Evolutionary conservation across 73 alveolate genomes (phyloP), one percentile per base, ranked within the genome.

Genomic region (Paramecium octaurelia): DNA sequence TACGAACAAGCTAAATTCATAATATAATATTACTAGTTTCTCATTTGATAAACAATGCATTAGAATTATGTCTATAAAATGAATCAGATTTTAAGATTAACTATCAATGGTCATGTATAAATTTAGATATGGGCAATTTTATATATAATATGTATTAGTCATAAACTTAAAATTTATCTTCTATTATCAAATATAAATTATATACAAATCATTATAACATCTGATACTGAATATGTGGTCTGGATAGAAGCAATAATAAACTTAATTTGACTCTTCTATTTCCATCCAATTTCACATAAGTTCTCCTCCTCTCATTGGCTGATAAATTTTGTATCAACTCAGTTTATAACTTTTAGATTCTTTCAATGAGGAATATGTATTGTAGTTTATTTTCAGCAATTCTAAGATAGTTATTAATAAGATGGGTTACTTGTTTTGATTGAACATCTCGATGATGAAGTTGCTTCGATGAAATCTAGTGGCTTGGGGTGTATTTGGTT

Each of bases 171-270:
- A 54, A 54, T 18, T 54, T 54, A 20, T 54, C 69, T 18, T 54
- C 87, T 73, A 73, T 73, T 35, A 73, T 73, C 87, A 73, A 29
- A 73, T 29, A 73, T 73, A 73, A 18, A 54, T 54, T 54, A 54
- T 54, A 20, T 73, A 73, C 59, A 43, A 80, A 80, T 80, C 75
- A 80, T 20, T 31, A 80, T 80, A 42, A 8, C 42, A 80, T 44
- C 29, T 18, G 4, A 80, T 42, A 44, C 11, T 40, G 48, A 43
- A 64, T 80, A 34, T 23, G 31, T 42, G 34, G 34, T 54, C 31
- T 54, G 31, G 69, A 54, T 54, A 54, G 14, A n/a, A 75, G 34
- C n/a, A 75, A 40, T 16, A 75, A 75, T 34, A 75, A 18, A 35
- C 88, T 36, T 75, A 75, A 35, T 75, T 44, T 75, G 48, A 75